Conservation (phyloP, 768 basidiomycete species). For the Russula olivacea region DNA sequence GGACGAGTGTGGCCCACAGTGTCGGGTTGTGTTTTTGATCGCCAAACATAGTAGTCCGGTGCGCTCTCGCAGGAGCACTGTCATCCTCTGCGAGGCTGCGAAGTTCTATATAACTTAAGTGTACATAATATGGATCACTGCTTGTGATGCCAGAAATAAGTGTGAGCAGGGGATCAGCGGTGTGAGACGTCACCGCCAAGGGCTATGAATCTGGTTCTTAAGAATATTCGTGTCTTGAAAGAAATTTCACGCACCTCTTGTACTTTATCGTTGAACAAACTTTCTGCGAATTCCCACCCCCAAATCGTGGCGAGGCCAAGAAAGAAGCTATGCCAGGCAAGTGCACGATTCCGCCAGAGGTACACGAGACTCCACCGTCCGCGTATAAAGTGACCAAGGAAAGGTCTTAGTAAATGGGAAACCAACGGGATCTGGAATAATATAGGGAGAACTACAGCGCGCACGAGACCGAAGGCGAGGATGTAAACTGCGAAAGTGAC, state of each 20-base stretch:
- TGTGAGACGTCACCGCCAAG: constrained; percentile 38
- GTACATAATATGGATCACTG: constrained; percentile 44
- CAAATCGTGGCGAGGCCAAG: constrained; percentile 47
- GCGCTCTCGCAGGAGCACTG: constrained; percentile 37
- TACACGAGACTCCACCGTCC: constrained; percentile 51
- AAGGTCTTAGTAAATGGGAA: constrained; percentile 47
- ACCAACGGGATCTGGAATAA: constrained; percentile 52
- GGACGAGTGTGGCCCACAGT: constrained; percentile 55
- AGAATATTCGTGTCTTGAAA: neutral
- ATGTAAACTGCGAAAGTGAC: constrained; percentile 33
- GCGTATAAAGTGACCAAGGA: constrained; percentile 56
- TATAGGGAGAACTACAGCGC: constrained; percentile 46
- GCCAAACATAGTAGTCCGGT: constrained; percentile 53
- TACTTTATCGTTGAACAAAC: constrained; percentile 53
- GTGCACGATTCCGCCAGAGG: constrained; percentile 40
- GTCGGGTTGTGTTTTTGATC: constrained; percentile 62
- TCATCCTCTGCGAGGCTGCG: constrained; percentile 43
- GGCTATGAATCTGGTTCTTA: constrained; percentile 35
- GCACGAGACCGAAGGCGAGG: constrained; percentile 42
- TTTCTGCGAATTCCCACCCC: constrained; percentile 60
- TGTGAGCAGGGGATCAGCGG: constrained; percentile 49
- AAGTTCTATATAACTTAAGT: constrained; percentile 66
- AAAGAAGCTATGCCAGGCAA: constrained; percentile 45
- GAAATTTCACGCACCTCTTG: constrained; percentile 42
- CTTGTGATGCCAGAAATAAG: constrained; percentile 63